Evolutionary conservation across 257 asterid species (phyloP), one percentile per base, ranked within the genome.

Genomic region (Haberlea rhodopensis): DNA sequence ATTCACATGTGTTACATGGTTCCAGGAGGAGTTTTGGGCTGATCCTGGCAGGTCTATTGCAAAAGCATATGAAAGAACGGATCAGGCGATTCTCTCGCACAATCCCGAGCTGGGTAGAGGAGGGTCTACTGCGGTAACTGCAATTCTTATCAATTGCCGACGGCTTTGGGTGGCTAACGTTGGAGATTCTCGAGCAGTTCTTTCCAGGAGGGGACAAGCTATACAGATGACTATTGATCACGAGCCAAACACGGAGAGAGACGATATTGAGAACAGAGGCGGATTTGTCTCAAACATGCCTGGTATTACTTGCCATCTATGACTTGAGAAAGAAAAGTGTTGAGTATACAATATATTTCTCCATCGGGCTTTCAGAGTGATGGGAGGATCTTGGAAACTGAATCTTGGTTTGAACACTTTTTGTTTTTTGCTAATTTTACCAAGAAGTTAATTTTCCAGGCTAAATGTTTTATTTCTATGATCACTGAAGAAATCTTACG

Each of bases 101-200:
- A 75, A 43, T 71, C 87, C 95, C 8, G 94, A 91, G 71, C 77
- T 91, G 29, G 98, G 98, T 53, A 74, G 89, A 70, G 98, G 98
- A 43, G 98, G 98, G 13, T 91, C 98, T 23, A 91, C 98, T 60
- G 98, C 98, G 4, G 98, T 91, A 28, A 91, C 96, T 10, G 98
- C 98, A 4, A 83, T 91, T 70, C 82, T 91, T 24, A 73, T 88
- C 63, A 78, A 88, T 53, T 67, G 80, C 31, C 73, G 79, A 55
- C 73, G 66, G 58, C 53, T 91, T 57, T 91, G 96, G 98, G 90
- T 91, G 29, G 98, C 98, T 56, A 91, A 91, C 70, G 89, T 91
- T 34, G 97, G 97, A 63, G 97, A 91, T 71, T 91, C 97, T 40
- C 82, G 97, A 24, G 97, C 94, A 18, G 89, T 88, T 52, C 84